Evolutionary conservation across 1,139 yeast genomes (phyloP).

Genomic region (Hyphopichia burtonii): DNA sequence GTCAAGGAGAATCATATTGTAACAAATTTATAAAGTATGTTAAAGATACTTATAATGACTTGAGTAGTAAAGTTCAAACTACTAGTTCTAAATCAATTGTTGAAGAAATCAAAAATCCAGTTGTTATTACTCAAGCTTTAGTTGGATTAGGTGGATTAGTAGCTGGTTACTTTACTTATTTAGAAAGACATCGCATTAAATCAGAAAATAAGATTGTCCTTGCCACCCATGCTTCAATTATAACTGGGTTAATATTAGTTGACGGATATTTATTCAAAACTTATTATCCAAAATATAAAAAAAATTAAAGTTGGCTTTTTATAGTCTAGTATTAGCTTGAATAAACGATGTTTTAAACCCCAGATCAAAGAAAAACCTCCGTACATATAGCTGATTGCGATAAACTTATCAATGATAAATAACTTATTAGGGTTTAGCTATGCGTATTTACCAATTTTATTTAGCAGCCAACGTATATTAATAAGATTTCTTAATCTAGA

Average conservation of each 20-base stretch:
- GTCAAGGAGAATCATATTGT: slow-evolving; percentile 21
- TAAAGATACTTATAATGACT: slow-evolving; percentile 1
- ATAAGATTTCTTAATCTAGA: too few relatives aligned
- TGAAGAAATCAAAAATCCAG: slow-evolving; percentile 62
- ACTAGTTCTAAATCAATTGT: slow-evolving; percentile 7
- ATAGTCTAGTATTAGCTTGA: background rate
- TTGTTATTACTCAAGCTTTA: slow-evolving; percentile 53
- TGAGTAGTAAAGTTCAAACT: background rate
- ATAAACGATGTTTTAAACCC: too few relatives aligned
- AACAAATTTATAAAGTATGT: slow-evolving; percentile 11
- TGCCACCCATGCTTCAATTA: slow-evolving; percentile 52
- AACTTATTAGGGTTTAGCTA: too few relatives aligned
- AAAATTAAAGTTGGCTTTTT: slow-evolving; percentile 17
- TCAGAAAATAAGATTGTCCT: slow-evolving; percentile 46
- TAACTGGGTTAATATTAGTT: slow-evolving; percentile 53
- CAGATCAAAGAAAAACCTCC: too few relatives aligned
- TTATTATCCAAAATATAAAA: slow-evolving; percentile 51
- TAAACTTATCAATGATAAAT: too few relatives aligned
- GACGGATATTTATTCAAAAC: slow-evolving; percentile 55
- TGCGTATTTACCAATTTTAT: too few relatives aligned
- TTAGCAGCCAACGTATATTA: too few relatives aligned
- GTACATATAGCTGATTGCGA: too few relatives aligned
- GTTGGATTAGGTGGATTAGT: slow-evolving; percentile 51
- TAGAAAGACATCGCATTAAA: slow-evolving; percentile 54
- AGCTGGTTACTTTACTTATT: slow-evolving; percentile 50